Conservation (phyloP, 73 alveolate species). For the Paramecium tetraurelia region DNA sequence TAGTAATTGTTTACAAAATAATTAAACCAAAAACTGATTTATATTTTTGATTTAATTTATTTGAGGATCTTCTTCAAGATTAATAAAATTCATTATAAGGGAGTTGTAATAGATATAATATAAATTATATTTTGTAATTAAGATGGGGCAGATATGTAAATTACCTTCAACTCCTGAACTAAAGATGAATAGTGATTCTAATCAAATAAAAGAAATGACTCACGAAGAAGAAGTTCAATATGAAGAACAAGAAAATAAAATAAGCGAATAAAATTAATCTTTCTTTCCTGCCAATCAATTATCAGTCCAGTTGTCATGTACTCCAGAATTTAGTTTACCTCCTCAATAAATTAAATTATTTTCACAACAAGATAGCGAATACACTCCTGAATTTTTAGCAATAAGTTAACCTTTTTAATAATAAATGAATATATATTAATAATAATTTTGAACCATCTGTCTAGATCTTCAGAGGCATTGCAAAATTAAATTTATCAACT, state of each 20-base stretch:
- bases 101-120: neutral
- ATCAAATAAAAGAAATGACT: neutral
- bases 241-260: neutral
- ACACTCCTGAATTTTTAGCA: slow-evolving; percentile 25
- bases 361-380: neutral
- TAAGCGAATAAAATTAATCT: neutral
- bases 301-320: neutral
- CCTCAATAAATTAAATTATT: neutral
- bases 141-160: neutral
- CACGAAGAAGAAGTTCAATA: neutral
- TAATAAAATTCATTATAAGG: neutral
- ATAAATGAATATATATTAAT: neutral
- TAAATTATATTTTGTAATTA: neutral
- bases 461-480: neutral
- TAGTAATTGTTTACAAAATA: no score
- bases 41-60: no score
- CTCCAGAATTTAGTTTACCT: neutral
- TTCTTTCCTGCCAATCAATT: neutral
- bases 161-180: neutral
- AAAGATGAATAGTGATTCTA: neutral
- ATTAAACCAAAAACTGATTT: no score
- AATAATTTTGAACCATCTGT: neutral
- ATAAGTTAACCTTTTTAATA: slow-evolving; percentile 22
- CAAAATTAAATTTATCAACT: neutral
- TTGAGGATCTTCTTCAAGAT: neutral